A percentile compares a stretch with the other conserved stretches of the same genome.
Conservation (phyloP, 129 eudicot genomes). For the Lonicera japonica region DNA sequence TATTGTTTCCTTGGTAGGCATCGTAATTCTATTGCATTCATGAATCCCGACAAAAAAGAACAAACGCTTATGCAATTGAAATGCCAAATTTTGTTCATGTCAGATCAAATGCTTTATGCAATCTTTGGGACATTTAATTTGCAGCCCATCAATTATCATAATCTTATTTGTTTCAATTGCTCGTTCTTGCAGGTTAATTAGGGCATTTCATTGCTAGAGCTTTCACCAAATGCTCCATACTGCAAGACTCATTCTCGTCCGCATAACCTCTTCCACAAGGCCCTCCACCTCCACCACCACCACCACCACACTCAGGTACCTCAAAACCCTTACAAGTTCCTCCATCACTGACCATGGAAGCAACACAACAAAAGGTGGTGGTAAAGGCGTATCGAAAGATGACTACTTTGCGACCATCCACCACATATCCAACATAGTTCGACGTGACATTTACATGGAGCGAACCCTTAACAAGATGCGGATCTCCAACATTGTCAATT, state of each 20-base stretch:
- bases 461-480: conserved; percentile 81
- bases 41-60: too few species aligned
- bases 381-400: conserved; percentile 53
- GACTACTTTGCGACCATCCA: conserved; percentile 88
- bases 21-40: too few species aligned
- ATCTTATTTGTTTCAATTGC: too few species aligned
- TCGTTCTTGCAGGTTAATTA: too few species aligned
- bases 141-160: too few species aligned
- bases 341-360: conserved; percentile 6
- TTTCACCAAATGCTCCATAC: conserved; percentile 20
- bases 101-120: too few species aligned
- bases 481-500: conserved; percentile 51
- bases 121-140: too few species aligned
- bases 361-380: conserved; percentile 8
- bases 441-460: conserved; percentile 82
- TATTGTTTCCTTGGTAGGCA: too few species aligned
- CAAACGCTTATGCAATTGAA: too few species aligned
- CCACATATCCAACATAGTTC: conserved; percentile 87
- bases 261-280: background rate
- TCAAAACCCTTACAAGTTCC: conserved; percentile 18
- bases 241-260: conserved; percentile 22
- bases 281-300: conserved; percentile 1
- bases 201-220: too few species aligned
- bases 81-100: too few species aligned
- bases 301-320: conserved; percentile 17